Conservation (phyloP, 495 filamentous ascomycete genomes). For the Aspergillus nanangensis region DNA sequence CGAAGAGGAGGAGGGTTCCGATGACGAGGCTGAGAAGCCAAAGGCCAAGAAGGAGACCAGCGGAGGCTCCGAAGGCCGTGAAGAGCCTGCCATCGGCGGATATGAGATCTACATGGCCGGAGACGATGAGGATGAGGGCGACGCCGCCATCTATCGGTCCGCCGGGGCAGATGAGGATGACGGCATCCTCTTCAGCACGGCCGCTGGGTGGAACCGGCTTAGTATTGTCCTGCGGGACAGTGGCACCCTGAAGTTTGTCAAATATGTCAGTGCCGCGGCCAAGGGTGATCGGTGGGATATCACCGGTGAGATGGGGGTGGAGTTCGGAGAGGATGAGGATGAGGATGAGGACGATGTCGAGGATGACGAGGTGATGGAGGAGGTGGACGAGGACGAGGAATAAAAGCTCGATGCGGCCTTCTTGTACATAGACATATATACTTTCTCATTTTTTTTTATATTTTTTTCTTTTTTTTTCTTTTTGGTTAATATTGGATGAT, state of each 20-base stretch:
- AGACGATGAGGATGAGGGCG: constrained; percentile 66
- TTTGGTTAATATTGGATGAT: no score
- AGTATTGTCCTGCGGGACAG: constrained; percentile 84
- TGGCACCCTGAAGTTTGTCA: constrained; percentile 86
- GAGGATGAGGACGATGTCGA: constrained; percentile 31
- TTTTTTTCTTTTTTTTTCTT: no score
- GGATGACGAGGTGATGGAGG: constrained; percentile 21
- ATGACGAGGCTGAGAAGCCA: constrained; percentile 23
- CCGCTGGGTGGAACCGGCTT: constrained; percentile 84
- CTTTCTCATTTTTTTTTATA: background rate
- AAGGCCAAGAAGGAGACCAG: constrained; percentile 21
- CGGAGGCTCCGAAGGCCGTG: constrained; percentile 23
- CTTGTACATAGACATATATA: background rate
- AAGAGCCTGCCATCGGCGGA: constrained; percentile 65
- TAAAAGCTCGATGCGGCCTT: no score
- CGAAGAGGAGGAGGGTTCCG: constrained; percentile 47
- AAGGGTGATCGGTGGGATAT: constrained; percentile 94
- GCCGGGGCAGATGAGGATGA: constrained; percentile 75
- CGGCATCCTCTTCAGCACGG: constrained; percentile 84
- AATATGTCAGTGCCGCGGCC: constrained; percentile 82
- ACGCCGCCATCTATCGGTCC: constrained; percentile 71
- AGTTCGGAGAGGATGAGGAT: constrained; percentile 39
- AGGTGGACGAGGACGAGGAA: constrained; percentile 13
- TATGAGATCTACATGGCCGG: constrained; percentile 92
- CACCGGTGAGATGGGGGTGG: constrained; percentile 54